Base-by-base conservation (phyloP, 2,329 filamentous ascomycete species). In the Ophiostoma tasmaniense region DNA sequence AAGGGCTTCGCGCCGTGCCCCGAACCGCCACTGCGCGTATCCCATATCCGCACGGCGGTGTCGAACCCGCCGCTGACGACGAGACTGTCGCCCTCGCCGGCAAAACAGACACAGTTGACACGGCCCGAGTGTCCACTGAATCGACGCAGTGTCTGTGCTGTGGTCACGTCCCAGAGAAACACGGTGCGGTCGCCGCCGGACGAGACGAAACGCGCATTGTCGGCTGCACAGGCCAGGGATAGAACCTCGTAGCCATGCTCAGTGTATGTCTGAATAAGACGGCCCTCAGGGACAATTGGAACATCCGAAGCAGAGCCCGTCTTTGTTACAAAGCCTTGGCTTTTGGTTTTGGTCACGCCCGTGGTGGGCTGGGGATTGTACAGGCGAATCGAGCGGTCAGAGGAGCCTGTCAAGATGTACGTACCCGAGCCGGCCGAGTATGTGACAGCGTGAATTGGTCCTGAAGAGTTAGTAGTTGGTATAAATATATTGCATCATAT, bases 161-260 rank as follows among this genome's bases (percentile, higher is more conserved):
- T 90, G 64, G 89, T 84, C 0, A 98, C 95, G 78, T 99, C 95
- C 95, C 95, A 98, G 5, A 97, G 83, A 76, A 97, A 97, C 0
- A 97, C 92, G 71, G 86, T 84, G 74, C 94, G 91, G 80, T 99
- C 95, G 70, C 95, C 95, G 73, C 95, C 95, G 1, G 87, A 86
- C n/a, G 89, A 93, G 11, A 89, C 89, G 78, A 99, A 97, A 61
- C 87, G 87, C 73, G 92, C 86, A 79, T 99, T 99, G 80, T 92
- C 89, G 30, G 81, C 76, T 8, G 87, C 81, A 66, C 97, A 90
- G 67, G 86, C 83, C 52, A 99, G 83, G 73, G 91, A 90, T 71
- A 97, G 88, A 8, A 99, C 90, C 74, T 93, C 90, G 81, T 99
- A 97, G 73, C 92, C 93, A 79, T 99, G 95, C 2, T 91, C 92